Evolutionary conservation across 768 basidiomycete genomes (phyloP), one percentile per base, ranked within the genome.

Genomic region (Pulveroboletus sp.): DNA sequence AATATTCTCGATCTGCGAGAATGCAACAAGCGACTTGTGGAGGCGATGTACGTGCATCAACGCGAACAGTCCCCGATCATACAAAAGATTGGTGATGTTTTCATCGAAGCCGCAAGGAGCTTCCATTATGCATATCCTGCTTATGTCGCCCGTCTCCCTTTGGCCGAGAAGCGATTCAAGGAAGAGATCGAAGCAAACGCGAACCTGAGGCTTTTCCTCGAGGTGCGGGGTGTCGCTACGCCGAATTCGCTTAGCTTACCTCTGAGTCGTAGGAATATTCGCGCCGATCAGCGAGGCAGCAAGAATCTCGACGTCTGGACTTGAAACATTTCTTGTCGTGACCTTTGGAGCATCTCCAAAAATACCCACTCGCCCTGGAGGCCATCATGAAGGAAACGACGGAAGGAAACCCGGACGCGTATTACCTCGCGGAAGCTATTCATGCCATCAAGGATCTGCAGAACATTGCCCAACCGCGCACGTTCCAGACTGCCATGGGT

Each of bases 401-500:
- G 1, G 76, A 78, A 10, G 88, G 81, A 31, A 92, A 93, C 59
- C 81, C 88, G 0, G 93, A 97, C 61, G 76, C 74, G 1, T 90
- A 93, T 32, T 94, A 85, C 65, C 69, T 96, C 48, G 69, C 75
- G n/a, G 83, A 92, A 59, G 93, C 94, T 3, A 84, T 91, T 36
- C 80, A 82, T 42, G 84, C 90, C 0, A 91, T 97, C 64, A 84
- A 85, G 61, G 86, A 81, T 54, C 69, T 97, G 48, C 89, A 92
- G 54, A 78, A 79, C 6, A 78, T 91, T 5, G 85, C 89, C 1
- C 89, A 92, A 64, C 69, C 96, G 41, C 79, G 85, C 55, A 89
- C 92, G 5, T 97, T 94, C 81, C 93, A 97, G 64, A 77, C 82
- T 35, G 86, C 89, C 1, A 93, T 91, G 85, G 82, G 89, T 13